Evolutionary conservation across 352 stramenopile genomes (phyloP).

Genomic region (Pythium sukuiense): DNA sequence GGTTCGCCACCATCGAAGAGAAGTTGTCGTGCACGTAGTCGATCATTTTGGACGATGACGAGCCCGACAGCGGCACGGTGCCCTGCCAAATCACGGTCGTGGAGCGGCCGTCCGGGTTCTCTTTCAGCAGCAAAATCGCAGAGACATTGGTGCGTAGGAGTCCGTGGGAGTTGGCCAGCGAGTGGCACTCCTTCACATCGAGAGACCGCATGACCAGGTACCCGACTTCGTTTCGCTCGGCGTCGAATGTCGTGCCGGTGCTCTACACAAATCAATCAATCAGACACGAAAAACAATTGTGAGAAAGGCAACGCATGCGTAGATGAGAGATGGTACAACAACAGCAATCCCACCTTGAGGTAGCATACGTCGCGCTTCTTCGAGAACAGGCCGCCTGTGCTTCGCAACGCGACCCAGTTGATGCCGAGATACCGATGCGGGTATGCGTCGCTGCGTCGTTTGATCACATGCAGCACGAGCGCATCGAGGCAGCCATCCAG

Average conservation of each 20-base stretch:
- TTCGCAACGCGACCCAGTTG: constrained; percentile 57
- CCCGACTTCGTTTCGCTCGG: constrained; percentile 44
- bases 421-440: constrained; percentile 66
- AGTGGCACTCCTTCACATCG: constrained; percentile 49
- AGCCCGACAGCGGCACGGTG: constrained; percentile 38
- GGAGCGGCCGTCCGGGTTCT: constrained; percentile 36
- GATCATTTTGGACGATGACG: constrained; percentile 35
- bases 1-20: constrained; percentile 50
- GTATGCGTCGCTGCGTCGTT: constrained; percentile 36
- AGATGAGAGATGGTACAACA: background rate
- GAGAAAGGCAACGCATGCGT: background rate
- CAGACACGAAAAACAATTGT: no score
- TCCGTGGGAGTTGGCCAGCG: constrained; percentile 50
- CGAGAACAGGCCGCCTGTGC: constrained; percentile 40
- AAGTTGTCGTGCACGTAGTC: constrained; percentile 35
- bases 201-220: constrained; percentile 63
- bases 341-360: constrained; percentile 34
- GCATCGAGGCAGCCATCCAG: constrained; percentile 61
- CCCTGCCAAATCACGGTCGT: constrained; percentile 64
- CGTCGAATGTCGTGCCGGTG: constrained; percentile 48
- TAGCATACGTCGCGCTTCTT: constrained; percentile 69
- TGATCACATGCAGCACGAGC: constrained; percentile 54
- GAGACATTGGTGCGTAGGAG: constrained; percentile 56
- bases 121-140: constrained; percentile 58
- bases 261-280: constrained; percentile 22